Conservation (phyloP, 495 filamentous ascomycete genomes). For the Aspergillus asperescens region DNA sequence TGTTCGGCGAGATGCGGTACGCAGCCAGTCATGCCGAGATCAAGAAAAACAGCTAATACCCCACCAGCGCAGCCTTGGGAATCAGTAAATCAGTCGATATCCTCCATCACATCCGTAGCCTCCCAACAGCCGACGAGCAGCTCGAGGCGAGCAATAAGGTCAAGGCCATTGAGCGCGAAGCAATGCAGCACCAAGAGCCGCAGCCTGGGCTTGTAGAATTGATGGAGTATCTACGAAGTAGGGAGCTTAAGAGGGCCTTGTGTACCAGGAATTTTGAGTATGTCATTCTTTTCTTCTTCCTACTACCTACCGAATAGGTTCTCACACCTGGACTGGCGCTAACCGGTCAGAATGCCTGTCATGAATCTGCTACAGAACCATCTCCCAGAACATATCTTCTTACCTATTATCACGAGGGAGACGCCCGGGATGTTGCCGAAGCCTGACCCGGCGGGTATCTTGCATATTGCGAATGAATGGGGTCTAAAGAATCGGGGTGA, state of each 20-base stretch:
- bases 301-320: background rate
- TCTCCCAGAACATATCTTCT: constrained; percentile 59
- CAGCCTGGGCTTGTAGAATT: constrained; percentile 70
- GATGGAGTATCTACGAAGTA: constrained; percentile 72
- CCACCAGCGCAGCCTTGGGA: constrained; percentile 48
- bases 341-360: constrained; percentile 50
- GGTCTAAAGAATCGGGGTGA: constrained; percentile 49
- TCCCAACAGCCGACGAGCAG: constrained; percentile 55
- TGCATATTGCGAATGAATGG: constrained; percentile 78
- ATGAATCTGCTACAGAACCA: constrained; percentile 69
- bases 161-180: constrained; percentile 68
- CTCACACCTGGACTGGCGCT: background rate
- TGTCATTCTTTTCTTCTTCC: constrained; percentile 4
- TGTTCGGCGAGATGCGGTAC: constrained; percentile 83
- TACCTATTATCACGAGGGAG: constrained; percentile 84
- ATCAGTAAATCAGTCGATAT: constrained; percentile 74
- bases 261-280: constrained; percentile 94
- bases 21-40: constrained; percentile 13
- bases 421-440: constrained; percentile 64
- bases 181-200: constrained; percentile 72
- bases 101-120: constrained; percentile 74
- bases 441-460: constrained; percentile 79
- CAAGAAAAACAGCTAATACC: background rate
- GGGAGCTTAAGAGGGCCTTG: constrained; percentile 66
- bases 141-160: constrained; percentile 64